Percentiles rank a stretch among this genome's conserved stretches.
These are phyloP conservation scores for Aspergillus neotritici DNA, from an alignment of 2,329 filamentous ascomycete genomes.

Conservation along the genomic window DNA sequence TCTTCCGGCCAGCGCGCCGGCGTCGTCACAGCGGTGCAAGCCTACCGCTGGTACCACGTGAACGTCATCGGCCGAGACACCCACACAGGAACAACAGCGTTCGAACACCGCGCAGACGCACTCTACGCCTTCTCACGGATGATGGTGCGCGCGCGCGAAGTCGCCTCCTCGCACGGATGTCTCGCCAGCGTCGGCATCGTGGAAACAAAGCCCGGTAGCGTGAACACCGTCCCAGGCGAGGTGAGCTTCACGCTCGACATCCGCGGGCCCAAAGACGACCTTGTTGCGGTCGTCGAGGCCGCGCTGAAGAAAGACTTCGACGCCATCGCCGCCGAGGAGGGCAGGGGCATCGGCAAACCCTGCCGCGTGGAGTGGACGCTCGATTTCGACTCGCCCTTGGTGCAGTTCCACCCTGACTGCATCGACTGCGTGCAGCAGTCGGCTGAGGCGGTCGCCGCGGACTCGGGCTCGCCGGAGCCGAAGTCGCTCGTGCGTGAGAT, in stretches of 20 bases:
- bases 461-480: conserved; percentile 34
- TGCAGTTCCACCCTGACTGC: conserved; percentile 62
- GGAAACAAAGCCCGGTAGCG: conserved; percentile 59
- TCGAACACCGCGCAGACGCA: conserved; percentile 61
- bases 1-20: conserved; percentile 58
- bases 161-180: conserved; percentile 55
- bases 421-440: conserved; percentile 59
- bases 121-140: conserved; percentile 62
- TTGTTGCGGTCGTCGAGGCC: conserved; percentile 53
- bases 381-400: conserved; percentile 57
- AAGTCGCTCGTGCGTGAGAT: conserved; percentile 48
- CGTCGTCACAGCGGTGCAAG: conserved; percentile 67
- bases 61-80: conserved; percentile 61
- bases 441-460: conserved; percentile 53
- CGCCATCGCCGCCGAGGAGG: conserved; percentile 53
- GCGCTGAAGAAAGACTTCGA: conserved; percentile 55
- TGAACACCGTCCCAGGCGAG: conserved; percentile 66
- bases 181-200: conserved; percentile 67
- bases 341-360: conserved; percentile 47
- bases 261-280: conserved; percentile 53
- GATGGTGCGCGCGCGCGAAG: conserved; percentile 60
- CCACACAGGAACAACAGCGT: conserved; percentile 70
- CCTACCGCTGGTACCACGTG: conserved; percentile 68
- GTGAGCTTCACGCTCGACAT: conserved; percentile 67
- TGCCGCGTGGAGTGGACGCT: conserved; percentile 55